A percentile compares a stretch with the other conserved stretches of the same genome.
phyloP scores from a whole-genome alignment of 2,329 filamentous ascomycete genomes.

The Aureobasidium sp. region DNA sequence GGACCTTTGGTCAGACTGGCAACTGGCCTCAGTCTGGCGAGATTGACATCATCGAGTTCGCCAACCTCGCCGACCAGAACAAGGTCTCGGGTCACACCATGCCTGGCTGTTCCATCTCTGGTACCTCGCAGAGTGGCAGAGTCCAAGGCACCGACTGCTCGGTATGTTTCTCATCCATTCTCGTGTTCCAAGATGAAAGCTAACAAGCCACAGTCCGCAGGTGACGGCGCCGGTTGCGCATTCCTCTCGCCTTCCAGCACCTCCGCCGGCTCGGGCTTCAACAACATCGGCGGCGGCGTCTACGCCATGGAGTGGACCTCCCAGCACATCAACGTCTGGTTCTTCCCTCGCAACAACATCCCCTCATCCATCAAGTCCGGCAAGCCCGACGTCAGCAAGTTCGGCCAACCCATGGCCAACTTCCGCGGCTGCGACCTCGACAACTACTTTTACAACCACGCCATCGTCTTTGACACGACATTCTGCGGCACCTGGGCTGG shows the following conservation, averaged over 20 bases:
- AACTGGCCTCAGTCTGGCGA: slow-evolving; percentile 37
- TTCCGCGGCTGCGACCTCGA: slow-evolving; percentile 32
- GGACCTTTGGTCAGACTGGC: slow-evolving; percentile 24
- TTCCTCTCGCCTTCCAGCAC: slow-evolving; percentile 44
- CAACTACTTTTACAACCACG: slow-evolving; percentile 29
- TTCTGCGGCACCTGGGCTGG: slow-evolving; percentile 29
- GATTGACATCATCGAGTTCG: slow-evolving; percentile 44
- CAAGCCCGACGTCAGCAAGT: slow-evolving; percentile 54
- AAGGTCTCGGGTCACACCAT: slow-evolving; percentile 24
- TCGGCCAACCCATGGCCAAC: slow-evolving; percentile 55
- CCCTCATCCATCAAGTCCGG: slow-evolving; percentile 50
- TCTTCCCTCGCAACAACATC: slow-evolving; percentile 62
- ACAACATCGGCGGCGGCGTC: slow-evolving; percentile 36
- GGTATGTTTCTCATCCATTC: slow-evolving; percentile 26
- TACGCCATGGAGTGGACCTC: slow-evolving; percentile 58
- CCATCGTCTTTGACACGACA: slow-evolving; percentile 59
- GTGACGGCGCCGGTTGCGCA: slow-evolving; percentile 26
- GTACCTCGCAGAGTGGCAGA: slow-evolving; percentile 31
- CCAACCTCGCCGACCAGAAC: slow-evolving; percentile 36
- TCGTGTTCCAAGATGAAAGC: neutral
- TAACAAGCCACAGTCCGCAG: slow-evolving; percentile 35
- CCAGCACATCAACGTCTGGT: slow-evolving; percentile 67
- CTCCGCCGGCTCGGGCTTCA: slow-evolving; percentile 39
- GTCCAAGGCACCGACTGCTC: slow-evolving; percentile 46
- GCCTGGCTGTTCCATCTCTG: slow-evolving; percentile 34